A percentile compares a stretch with the other conserved stretches of the same genome.
Conservation (phyloP, 176 grass and related monocot species). For the Neostapfia colusana region DNA sequence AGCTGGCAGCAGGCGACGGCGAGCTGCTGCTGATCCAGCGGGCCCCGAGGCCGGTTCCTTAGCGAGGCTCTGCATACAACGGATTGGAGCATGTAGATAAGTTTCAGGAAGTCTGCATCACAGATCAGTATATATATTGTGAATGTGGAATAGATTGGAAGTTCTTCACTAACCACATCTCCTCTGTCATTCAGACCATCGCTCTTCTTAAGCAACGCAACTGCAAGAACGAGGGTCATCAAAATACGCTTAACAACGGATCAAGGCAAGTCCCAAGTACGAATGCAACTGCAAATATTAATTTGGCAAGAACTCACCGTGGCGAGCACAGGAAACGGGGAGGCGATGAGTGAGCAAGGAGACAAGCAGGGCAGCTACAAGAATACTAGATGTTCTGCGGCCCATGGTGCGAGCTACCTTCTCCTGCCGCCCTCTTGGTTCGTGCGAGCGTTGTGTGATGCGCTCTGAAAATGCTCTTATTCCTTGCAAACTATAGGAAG, state of each 20-base stretch:
- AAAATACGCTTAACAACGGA: neutral
- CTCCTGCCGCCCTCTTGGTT: neutral
- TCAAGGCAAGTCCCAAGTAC: slow-evolving; percentile 1
- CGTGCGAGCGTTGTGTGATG: neutral
- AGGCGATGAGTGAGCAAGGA: slow-evolving; percentile 28
- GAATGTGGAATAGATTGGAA: neutral
- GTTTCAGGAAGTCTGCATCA: neutral
- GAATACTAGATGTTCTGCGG: neutral
- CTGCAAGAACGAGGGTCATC: slow-evolving; percentile 19
- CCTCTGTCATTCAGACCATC: neutral
- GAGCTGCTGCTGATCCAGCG: neutral
- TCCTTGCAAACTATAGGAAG: neutral
- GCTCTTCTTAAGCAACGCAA: slow-evolving; percentile 4
- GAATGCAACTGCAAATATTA: neutral
- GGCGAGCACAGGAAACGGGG: slow-evolving; percentile 24
- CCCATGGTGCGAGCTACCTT: neutral
- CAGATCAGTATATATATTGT: neutral
- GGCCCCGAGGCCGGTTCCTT: neutral
- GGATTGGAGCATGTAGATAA: neutral
- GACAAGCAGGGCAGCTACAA: slow-evolving; percentile 10
- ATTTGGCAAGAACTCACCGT: slow-evolving; percentile 35
- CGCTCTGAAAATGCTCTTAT: neutral
- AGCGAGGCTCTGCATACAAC: neutral
- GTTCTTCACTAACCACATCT: slow-evolving; percentile 11
- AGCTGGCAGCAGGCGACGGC: neutral